Evolutionary conservation across 306 rosid genomes (phyloP).

Genomic region (Arachis hypogaea): DNA sequence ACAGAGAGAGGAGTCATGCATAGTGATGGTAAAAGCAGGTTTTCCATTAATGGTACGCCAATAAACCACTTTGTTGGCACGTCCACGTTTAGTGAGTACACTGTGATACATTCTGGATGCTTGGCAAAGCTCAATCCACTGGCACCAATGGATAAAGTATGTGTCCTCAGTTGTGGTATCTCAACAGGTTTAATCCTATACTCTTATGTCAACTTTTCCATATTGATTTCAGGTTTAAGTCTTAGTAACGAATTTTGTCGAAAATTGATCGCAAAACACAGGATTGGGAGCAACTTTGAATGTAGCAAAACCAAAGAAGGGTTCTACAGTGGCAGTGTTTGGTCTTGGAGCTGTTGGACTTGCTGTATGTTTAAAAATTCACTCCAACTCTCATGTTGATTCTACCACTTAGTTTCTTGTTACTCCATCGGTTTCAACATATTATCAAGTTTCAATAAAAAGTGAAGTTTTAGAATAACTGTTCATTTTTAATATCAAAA

Average conservation of each 20-base stretch:
- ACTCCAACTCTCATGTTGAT: no score
- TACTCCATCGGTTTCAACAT: no score
- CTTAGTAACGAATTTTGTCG: not conserved
- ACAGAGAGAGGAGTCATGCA: slow-evolving; percentile 46
- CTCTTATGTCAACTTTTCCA: not conserved
- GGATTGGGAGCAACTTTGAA: slow-evolving; percentile 51
- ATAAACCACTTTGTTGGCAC: slow-evolving; percentile 48
- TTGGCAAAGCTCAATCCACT: slow-evolving; percentile 45
- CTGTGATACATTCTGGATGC: slow-evolving; percentile 50
- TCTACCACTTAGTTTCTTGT: not conserved
- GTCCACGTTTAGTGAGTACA: slow-evolving; percentile 50
- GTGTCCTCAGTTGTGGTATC: slow-evolving; percentile 55
- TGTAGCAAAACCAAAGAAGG: slow-evolving; percentile 51
- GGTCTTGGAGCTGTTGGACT: slow-evolving; percentile 53
- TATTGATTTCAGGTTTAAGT: not conserved
- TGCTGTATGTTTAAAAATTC: slow-evolving; percentile 36
- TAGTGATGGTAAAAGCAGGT: slow-evolving; percentile 44
- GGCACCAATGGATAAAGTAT: slow-evolving; percentile 50
- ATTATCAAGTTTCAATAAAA: no score
- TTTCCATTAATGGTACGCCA: slow-evolving; percentile 46
- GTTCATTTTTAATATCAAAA: no score
- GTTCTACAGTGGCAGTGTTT: slow-evolving; percentile 43
- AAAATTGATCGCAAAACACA: slow-evolving; percentile 11
- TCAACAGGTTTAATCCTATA: slow-evolving; percentile 35
- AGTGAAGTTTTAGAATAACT: no score